Conservation (phyloP, 2,329 filamentous ascomycete species). For the Cadophora luteo-olivacea region DNA sequence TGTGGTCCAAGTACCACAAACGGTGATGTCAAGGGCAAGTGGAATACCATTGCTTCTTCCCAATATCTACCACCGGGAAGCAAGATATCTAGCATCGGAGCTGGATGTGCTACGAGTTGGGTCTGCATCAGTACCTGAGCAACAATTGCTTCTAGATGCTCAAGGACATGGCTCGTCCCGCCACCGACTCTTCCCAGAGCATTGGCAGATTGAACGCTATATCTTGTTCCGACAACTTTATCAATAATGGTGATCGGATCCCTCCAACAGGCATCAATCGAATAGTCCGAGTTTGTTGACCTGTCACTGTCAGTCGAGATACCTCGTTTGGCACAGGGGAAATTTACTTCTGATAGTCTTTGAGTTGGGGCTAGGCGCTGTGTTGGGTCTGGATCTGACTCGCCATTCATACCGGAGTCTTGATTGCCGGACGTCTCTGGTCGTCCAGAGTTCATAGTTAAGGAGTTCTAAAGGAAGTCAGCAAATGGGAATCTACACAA, state of each 20-base stretch:
- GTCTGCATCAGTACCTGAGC: conserved; percentile 55
- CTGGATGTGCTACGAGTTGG: conserved; percentile 93
- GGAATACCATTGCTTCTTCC: conserved; percentile 69
- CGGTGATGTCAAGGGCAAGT: conserved; percentile 72
- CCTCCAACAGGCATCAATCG: conserved; percentile 23
- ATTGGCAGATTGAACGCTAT: neutral
- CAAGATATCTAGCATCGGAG: conserved; percentile 68
- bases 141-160: neutral
- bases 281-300: conserved; percentile 43
- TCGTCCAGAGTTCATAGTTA: conserved; percentile 37
- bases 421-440: conserved; percentile 28
- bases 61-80: conserved; percentile 58
- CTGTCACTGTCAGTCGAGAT: conserved; percentile 38
- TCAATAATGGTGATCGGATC: neutral
- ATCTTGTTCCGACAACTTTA: neutral
- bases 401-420: conserved; percentile 23
- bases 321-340: conserved; percentile 31
- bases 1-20: conserved; percentile 74
- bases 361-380: conserved; percentile 73
- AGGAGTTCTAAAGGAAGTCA: conserved; percentile 36
- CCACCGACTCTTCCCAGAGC: neutral
- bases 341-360: conserved; percentile 69
- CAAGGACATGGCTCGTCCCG: neutral
- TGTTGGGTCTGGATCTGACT: conserved; percentile 30
- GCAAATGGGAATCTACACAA: conserved; percentile 40